Percentiles rank a stretch among this genome's conserved stretches.
phyloP scores from a whole-genome alignment of 1,284 basidiomycete species.

The Coniferiporia weirii region DNA sequence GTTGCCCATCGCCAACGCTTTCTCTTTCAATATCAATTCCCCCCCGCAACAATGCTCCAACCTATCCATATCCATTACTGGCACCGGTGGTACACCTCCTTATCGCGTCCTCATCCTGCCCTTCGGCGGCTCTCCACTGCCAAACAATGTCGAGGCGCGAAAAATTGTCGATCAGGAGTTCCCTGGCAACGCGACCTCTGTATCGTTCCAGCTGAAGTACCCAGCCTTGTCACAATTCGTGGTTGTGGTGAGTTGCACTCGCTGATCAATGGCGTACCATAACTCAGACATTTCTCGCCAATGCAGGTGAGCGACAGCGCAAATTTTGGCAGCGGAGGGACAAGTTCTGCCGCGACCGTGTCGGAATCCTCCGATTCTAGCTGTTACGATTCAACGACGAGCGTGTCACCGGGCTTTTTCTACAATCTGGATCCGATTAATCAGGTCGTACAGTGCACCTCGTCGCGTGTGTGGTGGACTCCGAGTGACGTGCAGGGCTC shows the following conservation, averaged over 20 bases:
- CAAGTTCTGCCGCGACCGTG: constrained; percentile 58
- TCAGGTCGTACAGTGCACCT: constrained; percentile 55
- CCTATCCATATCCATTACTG: constrained; percentile 50
- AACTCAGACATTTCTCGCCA: neutral
- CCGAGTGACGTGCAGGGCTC: constrained; percentile 44
- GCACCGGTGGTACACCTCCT: constrained; percentile 51
- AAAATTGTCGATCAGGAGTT: constrained; percentile 55
- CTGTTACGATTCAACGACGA: constrained; percentile 51
- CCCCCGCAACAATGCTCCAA: constrained; percentile 60
- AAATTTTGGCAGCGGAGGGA: constrained; percentile 70
- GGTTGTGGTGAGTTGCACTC: constrained; percentile 41
- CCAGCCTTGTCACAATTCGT: constrained; percentile 68
- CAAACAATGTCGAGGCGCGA: constrained; percentile 58
- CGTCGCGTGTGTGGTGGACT: constrained; percentile 62
- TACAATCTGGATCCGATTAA: constrained; percentile 57
- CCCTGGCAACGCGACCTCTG: constrained; percentile 32
- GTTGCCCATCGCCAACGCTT: constrained; percentile 34
- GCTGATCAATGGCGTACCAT: neutral
- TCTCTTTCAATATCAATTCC: constrained; percentile 54
- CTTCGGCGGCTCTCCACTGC: constrained; percentile 53
- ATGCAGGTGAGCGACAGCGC: constrained; percentile 62
- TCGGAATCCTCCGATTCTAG: constrained; percentile 44
- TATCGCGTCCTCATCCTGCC: constrained; percentile 65
- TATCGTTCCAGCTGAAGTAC: constrained; percentile 57
- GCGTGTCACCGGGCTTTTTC: constrained; percentile 48